These are phyloP conservation scores for Trypanosoma congolense DNA, from an alignment of 208 protist species.

Conservation along the genomic window DNA sequence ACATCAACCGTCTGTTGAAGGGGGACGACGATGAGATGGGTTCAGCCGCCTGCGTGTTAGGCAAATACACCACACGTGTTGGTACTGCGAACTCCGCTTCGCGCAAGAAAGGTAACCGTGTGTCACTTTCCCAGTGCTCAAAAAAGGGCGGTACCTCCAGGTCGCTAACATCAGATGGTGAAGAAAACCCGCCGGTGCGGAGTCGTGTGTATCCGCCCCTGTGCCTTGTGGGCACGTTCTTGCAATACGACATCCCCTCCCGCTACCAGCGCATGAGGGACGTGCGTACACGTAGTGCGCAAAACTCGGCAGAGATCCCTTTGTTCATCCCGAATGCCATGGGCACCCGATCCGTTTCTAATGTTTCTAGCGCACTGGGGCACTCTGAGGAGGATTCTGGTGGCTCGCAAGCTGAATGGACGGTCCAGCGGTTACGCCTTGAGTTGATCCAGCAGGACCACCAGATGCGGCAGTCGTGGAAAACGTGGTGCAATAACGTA, in stretches of 20 bases:
- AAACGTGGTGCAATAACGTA: constrained; percentile 34
- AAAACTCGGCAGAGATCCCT: neutral
- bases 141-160: constrained; percentile 9
- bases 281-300: neutral
- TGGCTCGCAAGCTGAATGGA: constrained; percentile 19
- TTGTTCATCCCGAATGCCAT: neutral
- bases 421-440: constrained; percentile 22
- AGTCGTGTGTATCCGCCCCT: constrained; percentile 52
- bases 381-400: constrained; percentile 4
- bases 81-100: neutral
- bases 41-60: neutral
- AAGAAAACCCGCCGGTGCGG: neutral
- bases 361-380: neutral
- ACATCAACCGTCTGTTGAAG: constrained; percentile 31
- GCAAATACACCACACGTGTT: constrained; percentile 7
- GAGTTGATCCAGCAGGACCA: constrained; percentile 41
- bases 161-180: neutral
- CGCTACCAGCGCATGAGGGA: constrained; percentile 44
- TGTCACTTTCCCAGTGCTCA: neutral
- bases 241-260: constrained; percentile 60
- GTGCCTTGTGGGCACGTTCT: constrained; percentile 54
- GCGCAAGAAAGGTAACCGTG: constrained; percentile 2
- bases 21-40: constrained; percentile 25
- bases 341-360: neutral
- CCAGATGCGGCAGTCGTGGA: constrained; percentile 33